Base-by-base conservation (phyloP, 2,329 filamentous ascomycete species). In the Arthrobotrys sinensis region DNA sequence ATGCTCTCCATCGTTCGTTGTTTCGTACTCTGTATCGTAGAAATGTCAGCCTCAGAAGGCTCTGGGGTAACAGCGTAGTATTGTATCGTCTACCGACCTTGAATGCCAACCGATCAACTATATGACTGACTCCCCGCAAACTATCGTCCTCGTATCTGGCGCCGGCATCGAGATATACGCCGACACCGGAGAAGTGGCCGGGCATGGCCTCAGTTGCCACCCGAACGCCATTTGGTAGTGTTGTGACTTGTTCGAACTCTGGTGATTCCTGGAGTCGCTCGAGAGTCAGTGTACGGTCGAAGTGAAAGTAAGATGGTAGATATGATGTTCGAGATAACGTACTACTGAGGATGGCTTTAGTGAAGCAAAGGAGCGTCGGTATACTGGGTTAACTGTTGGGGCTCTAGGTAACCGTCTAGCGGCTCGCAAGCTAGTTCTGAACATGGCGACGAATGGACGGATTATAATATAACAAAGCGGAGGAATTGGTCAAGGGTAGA, bases 201-300 rank as follows among this genome's bases (percentile, higher is more conserved):
- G 95, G 94, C 10, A 98, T 88, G 71, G 94, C 94, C 84, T 99
- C 96, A 52, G 95, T 97, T 24, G 96, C 96, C 76, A 99, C 93
- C 73, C 95, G 93, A 80, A 99, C 87, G 83, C 96, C 96, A 88
- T 99, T 99, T 62, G 93, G 87, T 14, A 99, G 89, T 0, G 91
- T 94, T 6, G 94, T 97, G 82, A 98, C 91, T 81, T 91, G 88
- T 84, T 97, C 93, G 82, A 97, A 89, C 80, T 97, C 93, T 60
- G 91, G 91, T 12, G 93, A 93, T 83, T 98, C 94, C 90, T 93
- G 40, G 32, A 60, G 34, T 28, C 34, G 45, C 36, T 40, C 28
- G n/a, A 55, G 14, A 6, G 43, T 53, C 34, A 64, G 60, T 36
- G 60, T 28, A 40, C 24, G 12, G 14, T 40, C 16, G 16, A 14